These are phyloP conservation scores for Talaromyces adpressus DNA, from an alignment of 495 filamentous ascomycete species.

Conservation along the genomic window DNA sequence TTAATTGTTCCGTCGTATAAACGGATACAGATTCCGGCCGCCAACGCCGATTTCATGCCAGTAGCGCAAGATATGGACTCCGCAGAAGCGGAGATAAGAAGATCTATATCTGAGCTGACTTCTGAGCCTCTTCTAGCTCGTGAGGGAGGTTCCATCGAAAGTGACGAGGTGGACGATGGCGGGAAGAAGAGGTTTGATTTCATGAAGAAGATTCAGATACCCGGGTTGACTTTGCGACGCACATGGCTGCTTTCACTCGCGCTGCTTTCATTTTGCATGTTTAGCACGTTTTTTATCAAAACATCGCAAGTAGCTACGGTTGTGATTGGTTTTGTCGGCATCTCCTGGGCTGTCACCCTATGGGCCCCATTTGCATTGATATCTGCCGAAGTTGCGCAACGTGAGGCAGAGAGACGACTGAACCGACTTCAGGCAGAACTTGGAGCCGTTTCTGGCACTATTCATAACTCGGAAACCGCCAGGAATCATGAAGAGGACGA, in stretches of 20 bases:
- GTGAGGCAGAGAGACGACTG: conserved; percentile 61
- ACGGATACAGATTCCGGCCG: conserved; percentile 8
- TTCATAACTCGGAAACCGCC: background rate
- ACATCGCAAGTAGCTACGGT: conserved; percentile 58
- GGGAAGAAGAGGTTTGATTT: conserved; percentile 10
- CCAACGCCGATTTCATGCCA: conserved; percentile 5
- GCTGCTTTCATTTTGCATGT: conserved; percentile 71
- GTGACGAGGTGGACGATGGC: background rate
- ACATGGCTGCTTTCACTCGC: conserved; percentile 79
- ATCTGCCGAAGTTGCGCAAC: conserved; percentile 73
- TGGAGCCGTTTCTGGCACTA: background rate
- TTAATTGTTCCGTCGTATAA: conserved; percentile 70
- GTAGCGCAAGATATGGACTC: conserved; percentile 17
- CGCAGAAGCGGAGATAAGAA: conserved; percentile 13
- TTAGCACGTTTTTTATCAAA: conserved; percentile 69
- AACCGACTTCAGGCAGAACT: conserved; percentile 29
- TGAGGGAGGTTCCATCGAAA: background rate
- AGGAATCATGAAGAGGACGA: conserved; percentile 13
- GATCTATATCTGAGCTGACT: conserved; percentile 25
- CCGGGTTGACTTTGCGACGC: conserved; percentile 73
- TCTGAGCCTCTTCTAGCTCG: conserved; percentile 24
- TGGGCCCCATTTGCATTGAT: conserved; percentile 95
- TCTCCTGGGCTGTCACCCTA: conserved; percentile 81
- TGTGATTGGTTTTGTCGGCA: conserved; percentile 70
- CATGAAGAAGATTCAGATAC: conserved; percentile 59